Percentiles rank a stretch among this genome's conserved stretches.
Evolutionary conservation across 2,329 filamentous ascomycete genomes (phyloP).

Genomic region (Catunica adiposa): DNA sequence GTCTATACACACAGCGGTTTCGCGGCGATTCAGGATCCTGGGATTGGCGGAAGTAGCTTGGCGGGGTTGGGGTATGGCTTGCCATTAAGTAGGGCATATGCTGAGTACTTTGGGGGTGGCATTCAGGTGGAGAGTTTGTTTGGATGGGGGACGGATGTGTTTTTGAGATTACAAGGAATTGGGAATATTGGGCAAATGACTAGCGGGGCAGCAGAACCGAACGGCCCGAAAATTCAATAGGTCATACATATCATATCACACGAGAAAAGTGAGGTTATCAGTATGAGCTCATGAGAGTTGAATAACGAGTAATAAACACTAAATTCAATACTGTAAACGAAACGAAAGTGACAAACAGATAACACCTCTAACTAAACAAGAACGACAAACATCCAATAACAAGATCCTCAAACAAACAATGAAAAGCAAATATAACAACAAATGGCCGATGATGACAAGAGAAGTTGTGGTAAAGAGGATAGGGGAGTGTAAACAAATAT

Average conservation of each 20-base stretch:
- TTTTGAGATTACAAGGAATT: constrained; percentile 46
- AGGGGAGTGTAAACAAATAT: neutral
- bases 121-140: constrained; percentile 90
- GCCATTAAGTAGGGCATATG: constrained; percentile 80
- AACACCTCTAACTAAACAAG: constrained; percentile 4
- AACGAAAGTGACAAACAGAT: neutral
- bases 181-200: constrained; percentile 28
- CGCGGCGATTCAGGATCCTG: constrained; percentile 56
- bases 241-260: too few species aligned
- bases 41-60: constrained; percentile 63
- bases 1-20: constrained; percentile 23
- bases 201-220: constrained; percentile 13
- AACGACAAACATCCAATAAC: neutral
- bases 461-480: neutral
- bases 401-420: neutral
- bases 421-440: constrained; percentile 1
- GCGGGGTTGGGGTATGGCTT: constrained; percentile 87
- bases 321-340: neutral
- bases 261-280: constrained; percentile 16
- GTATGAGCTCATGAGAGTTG: neutral
- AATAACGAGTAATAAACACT: neutral
- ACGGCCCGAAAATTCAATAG: too few species aligned
- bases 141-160: constrained; percentile 73
- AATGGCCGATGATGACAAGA: neutral
- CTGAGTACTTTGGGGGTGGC: constrained; percentile 93